Conservation (phyloP, 192 early-diverging fungal genomes). For the Anaeromyces robustus region DNA sequence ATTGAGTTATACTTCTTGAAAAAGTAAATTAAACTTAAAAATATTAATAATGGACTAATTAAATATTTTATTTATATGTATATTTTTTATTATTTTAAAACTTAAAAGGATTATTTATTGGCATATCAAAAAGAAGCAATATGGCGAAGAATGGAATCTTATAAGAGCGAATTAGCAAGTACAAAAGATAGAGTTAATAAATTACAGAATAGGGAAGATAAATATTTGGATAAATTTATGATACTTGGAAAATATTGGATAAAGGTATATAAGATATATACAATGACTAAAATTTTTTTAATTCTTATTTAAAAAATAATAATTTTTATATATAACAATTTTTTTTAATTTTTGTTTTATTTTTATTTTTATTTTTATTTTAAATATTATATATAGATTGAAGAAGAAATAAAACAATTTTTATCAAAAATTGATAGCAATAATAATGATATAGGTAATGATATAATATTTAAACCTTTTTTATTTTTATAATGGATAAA, state of each 20-base stretch:
- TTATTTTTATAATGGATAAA: no score
- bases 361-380: no score
- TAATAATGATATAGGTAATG: neutral
- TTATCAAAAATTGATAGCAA: neutral
- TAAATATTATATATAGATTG: neutral
- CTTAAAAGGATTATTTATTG: neutral
- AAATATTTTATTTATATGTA: neutral
- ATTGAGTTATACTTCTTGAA: no score
- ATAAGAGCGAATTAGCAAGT: slow-evolving; percentile 32
- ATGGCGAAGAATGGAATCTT: slow-evolving; percentile 48
- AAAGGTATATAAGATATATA: neutral
- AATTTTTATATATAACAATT: no score
- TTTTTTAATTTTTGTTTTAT: no score
- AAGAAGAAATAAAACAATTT: neutral
- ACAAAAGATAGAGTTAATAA: slow-evolving; percentile 20
- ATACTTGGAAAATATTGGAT: neutral
- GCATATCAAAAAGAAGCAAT: slow-evolving; percentile 50
- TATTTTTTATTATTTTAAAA: neutral
- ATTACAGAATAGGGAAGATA: slow-evolving; percentile 2
- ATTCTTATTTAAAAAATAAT: no score
- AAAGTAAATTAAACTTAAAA: no score
- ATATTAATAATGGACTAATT: no score
- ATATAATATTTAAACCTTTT: neutral
- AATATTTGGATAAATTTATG: neutral
- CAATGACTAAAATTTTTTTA: no score